Conservation (phyloP, 2,329 filamentous ascomycete species). For the Tolypocladium pustulatum region DNA sequence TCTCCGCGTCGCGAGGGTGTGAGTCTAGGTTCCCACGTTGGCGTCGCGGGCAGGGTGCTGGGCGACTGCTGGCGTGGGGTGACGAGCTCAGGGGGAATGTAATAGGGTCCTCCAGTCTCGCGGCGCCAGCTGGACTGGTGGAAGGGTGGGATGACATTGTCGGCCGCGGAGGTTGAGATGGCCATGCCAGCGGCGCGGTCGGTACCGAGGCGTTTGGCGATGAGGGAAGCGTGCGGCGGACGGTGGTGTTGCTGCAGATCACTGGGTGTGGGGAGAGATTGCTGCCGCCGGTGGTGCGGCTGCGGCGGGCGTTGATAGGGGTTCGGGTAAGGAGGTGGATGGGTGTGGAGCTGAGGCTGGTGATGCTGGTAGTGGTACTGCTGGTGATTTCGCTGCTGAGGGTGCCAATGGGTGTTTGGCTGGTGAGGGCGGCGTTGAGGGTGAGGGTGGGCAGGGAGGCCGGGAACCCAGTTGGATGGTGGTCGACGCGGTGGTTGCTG, state of each 20-base stretch:
- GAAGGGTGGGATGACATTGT: neutral
- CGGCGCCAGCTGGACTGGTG: slow-evolving; percentile 1
- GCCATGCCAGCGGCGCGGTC: slow-evolving; percentile 37
- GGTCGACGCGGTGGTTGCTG: neutral
- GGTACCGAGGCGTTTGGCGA: slow-evolving; percentile 41
- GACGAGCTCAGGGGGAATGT: slow-evolving; percentile 1
- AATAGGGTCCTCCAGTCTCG: neutral
- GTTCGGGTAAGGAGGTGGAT: slow-evolving; percentile 3
- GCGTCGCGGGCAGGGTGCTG: slow-evolving; percentile 9
- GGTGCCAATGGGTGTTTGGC: slow-evolving; percentile 7
- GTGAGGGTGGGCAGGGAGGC: slow-evolving; percentile 5
- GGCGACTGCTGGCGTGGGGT: neutral
- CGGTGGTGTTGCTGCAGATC: slow-evolving; percentile 7
- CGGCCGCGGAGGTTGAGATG: slow-evolving; percentile 13
- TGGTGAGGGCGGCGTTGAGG: slow-evolving; percentile 4
- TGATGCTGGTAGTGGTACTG: slow-evolving; percentile 6
- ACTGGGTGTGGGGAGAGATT: slow-evolving; percentile 5
- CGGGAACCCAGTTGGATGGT: slow-evolving; percentile 2
- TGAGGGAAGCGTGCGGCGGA: slow-evolving; percentile 23
- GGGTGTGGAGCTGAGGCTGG: neutral
- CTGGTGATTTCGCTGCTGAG: slow-evolving; percentile 8
- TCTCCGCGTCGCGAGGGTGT: slow-evolving; percentile 58
- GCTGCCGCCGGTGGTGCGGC: slow-evolving; percentile 13
- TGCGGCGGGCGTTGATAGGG: neutral
- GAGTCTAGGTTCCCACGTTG: slow-evolving; percentile 40